These are phyloP conservation scores for Metschnikowia corniflorae DNA, from an alignment of 805 yeast species.

Conservation along the genomic window DNA sequence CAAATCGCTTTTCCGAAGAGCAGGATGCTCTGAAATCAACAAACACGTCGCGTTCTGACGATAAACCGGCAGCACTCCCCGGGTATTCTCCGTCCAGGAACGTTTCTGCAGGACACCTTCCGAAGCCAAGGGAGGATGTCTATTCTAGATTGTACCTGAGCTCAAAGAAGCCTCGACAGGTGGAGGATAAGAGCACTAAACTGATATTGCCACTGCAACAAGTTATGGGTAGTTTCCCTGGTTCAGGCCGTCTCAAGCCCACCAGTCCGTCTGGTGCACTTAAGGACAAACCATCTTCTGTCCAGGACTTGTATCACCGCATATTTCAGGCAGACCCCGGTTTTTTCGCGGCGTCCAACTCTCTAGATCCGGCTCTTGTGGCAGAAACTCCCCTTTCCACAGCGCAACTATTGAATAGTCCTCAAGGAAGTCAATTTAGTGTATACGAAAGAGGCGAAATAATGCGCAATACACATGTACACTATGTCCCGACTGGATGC, in stretches of 20 bases:
- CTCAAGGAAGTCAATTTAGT: conserved; percentile 29
- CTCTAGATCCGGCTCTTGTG: conserved; percentile 5
- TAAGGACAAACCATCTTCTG: conserved; percentile 15
- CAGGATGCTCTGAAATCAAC: neutral
- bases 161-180: conserved; percentile 7
- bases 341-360: conserved; percentile 21
- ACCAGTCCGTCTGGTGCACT: too few relatives aligned
- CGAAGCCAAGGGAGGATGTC: conserved; percentile 9
- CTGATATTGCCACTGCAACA: too few relatives aligned
- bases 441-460: conserved; percentile 63
- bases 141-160: conserved; percentile 12
- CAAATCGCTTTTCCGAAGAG: conserved; percentile 1
- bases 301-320: conserved; percentile 21
- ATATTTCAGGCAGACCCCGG: conserved; percentile 26
- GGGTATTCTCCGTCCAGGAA: conserved; percentile 10
- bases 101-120: conserved; percentile 6
- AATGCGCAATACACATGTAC: conserved; percentile 45
- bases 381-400: conserved; percentile 7
- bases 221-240: too few relatives aligned
- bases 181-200: too few relatives aligned
- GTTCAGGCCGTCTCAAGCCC: too few relatives aligned
- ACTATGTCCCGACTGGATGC: conserved; percentile 43
- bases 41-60: conserved; percentile 6
- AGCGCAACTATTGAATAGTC: conserved; percentile 4
- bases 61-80: conserved; percentile 11